These are phyloP conservation scores for Exsudoporus frostii DNA, from an alignment of 768 basidiomycete species.

Conservation along the genomic window DNA sequence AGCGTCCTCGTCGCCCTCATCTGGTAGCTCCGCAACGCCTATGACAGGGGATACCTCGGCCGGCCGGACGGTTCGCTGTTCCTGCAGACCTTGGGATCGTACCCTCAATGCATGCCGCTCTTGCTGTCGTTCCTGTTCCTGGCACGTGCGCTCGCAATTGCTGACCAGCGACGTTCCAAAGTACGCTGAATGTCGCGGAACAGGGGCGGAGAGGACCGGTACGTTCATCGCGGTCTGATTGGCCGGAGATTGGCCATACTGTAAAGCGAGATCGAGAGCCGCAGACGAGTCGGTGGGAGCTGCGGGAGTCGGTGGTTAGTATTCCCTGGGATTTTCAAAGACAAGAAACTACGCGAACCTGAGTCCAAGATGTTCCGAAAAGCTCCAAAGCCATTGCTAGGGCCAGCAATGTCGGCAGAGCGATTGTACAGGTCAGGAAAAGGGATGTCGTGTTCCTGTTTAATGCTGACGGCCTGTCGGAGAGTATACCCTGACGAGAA, in stretches of 20 bases:
- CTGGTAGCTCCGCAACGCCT: slow-evolving; percentile 27
- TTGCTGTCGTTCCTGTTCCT: slow-evolving; percentile 37
- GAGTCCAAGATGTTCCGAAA: slow-evolving; percentile 25
- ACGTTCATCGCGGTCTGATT: slow-evolving; percentile 21
- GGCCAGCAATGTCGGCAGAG: slow-evolving; percentile 21
- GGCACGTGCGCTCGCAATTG: slow-evolving; percentile 36
- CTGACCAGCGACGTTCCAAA: slow-evolving; percentile 29
- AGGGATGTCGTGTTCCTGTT: slow-evolving; percentile 29
- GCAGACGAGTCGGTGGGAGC: slow-evolving; percentile 19
- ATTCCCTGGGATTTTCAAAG: background rate
- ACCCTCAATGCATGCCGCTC: slow-evolving; percentile 30
- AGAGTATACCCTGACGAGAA: slow-evolving; percentile 23
- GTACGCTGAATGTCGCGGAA: slow-evolving; percentile 33
- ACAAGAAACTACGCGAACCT: slow-evolving; percentile 23
- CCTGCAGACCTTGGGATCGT: slow-evolving; percentile 31
- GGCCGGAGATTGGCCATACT: slow-evolving; percentile 18
- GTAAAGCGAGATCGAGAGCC: slow-evolving; percentile 25
- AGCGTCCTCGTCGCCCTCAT: slow-evolving; percentile 34
- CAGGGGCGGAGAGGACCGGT: slow-evolving; percentile 30
- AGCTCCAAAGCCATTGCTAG: slow-evolving; percentile 19
- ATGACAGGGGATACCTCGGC: slow-evolving; percentile 34
- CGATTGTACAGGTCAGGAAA: slow-evolving; percentile 27
- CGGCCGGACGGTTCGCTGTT: slow-evolving; percentile 32
- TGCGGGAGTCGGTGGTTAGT: slow-evolving; percentile 8
- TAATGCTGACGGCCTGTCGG: slow-evolving; percentile 22